phyloP scores from a whole-genome alignment of 441 rosid species.

The Breynia disticha region DNA sequence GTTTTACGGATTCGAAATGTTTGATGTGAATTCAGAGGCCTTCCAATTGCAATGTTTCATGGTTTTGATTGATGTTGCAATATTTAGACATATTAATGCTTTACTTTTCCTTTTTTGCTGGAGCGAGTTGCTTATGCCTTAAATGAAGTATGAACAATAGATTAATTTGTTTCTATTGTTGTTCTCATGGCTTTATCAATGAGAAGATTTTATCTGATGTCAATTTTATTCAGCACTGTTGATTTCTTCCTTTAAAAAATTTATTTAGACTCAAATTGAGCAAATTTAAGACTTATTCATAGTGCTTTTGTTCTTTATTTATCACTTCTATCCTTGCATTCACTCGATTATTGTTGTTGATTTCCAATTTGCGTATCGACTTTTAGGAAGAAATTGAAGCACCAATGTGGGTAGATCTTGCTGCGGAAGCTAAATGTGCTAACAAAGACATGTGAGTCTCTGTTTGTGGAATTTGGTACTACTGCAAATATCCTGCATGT shows the following conservation, averaged over 20 bases:
- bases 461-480: background rate
- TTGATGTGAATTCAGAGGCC: no score
- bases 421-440: conserved; percentile 19
- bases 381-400: conserved; percentile 60
- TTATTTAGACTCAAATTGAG: background rate
- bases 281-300: background rate
- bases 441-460: conserved; percentile 28
- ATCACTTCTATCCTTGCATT: background rate
- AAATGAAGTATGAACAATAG: background rate
- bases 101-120: background rate
- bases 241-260: background rate
- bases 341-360: background rate
- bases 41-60: background rate
- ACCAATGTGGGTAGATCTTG: conserved; percentile 62
- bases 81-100: background rate
- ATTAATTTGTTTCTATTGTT: background rate
- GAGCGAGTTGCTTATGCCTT: background rate
- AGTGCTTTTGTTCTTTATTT: background rate
- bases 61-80: background rate
- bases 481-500: background rate
- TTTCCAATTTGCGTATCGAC: conserved; percentile 6
- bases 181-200: background rate
- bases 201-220: no score
- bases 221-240: no score
- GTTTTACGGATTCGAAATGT: no score